These are phyloP conservation scores for Lentinus brumalis DNA, from an alignment of 768 basidiomycete genomes.

Conservation along the genomic window DNA sequence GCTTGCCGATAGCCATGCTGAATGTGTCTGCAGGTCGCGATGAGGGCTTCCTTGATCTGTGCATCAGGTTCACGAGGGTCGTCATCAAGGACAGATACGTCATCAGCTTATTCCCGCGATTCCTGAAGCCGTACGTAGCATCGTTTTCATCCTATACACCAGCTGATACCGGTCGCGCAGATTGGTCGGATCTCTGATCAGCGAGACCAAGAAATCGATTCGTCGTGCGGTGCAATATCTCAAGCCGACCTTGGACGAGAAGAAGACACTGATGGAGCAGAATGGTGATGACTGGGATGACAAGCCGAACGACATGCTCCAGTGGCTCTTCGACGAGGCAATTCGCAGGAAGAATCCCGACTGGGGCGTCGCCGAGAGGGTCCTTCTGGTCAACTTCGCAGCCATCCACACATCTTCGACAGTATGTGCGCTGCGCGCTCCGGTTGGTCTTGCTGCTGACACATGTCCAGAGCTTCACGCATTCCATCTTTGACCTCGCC, in stretches of 20 bases:
- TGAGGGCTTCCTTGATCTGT: slow-evolving; percentile 29
- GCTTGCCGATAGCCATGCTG: background rate
- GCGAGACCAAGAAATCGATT: slow-evolving; percentile 4
- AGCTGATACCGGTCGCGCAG: slow-evolving; percentile 8
- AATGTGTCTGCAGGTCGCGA: slow-evolving; percentile 36
- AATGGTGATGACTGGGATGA: slow-evolving; percentile 31
- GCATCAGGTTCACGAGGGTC: slow-evolving; percentile 33
- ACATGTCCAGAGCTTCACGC: slow-evolving; percentile 33
- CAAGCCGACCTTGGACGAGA: slow-evolving; percentile 34
- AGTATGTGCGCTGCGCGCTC: slow-evolving; percentile 9
- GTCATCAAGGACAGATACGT: slow-evolving; percentile 29
- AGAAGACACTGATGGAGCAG: slow-evolving; percentile 25
- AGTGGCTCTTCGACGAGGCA: slow-evolving; percentile 35
- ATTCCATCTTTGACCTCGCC: slow-evolving; percentile 39
- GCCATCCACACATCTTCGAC: slow-evolving; percentile 22
- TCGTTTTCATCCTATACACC: background rate
- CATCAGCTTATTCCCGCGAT: slow-evolving; percentile 34
- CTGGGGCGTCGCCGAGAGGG: slow-evolving; percentile 25
- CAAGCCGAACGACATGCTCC: slow-evolving; percentile 37
- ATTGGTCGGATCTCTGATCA: slow-evolving; percentile 19
- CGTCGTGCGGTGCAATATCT: slow-evolving; percentile 21
- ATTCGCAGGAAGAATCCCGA: slow-evolving; percentile 17
- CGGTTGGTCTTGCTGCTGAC: slow-evolving; percentile 8
- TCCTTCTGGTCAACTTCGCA: slow-evolving; percentile 33
- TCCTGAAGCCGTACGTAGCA: slow-evolving; percentile 34